Evolutionary conservation across 2,329 filamentous ascomycete genomes (phyloP).

Genomic region (Amylocarpus encephaloides): DNA sequence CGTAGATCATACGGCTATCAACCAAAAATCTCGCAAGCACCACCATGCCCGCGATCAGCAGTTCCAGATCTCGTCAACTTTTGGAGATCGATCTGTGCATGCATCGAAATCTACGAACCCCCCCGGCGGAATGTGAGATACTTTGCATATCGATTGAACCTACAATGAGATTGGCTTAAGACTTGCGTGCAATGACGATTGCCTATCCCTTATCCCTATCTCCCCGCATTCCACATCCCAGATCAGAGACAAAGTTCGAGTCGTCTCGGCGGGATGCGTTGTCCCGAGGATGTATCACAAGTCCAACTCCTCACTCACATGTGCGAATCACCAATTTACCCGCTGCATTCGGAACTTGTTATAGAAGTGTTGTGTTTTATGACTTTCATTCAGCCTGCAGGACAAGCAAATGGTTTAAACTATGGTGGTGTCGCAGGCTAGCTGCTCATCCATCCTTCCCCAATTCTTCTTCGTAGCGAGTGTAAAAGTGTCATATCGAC

Average conservation of each 20-base stretch:
- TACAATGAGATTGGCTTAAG: no score
- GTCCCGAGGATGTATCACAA: no score
- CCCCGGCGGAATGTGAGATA: no score
- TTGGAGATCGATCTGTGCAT: not conserved
- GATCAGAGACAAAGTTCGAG: no score
- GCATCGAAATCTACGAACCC: not conserved
- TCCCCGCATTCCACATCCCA: no score
- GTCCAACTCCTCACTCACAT: no score
- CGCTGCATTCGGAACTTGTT: no score
- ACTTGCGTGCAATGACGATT: no score
- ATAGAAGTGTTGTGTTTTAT: not conserved
- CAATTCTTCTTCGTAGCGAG: slow-evolving; percentile 10
- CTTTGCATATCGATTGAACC: no score
- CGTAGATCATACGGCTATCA: not conserved
- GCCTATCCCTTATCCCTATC: no score
- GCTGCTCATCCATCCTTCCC: not conserved
- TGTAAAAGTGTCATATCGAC: slow-evolving; percentile 13
- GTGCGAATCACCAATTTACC: no score
- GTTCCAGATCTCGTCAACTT: not conserved
- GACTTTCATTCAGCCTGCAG: not conserved
- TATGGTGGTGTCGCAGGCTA: slow-evolving; percentile 1
- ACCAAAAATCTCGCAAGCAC: not conserved
- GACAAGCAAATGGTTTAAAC: not conserved
- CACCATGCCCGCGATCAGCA: not conserved
- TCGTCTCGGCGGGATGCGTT: no score